phyloP scores from a whole-genome alignment of 2,329 filamentous ascomycete species.

The Colletotrichum spinosum region DNA sequence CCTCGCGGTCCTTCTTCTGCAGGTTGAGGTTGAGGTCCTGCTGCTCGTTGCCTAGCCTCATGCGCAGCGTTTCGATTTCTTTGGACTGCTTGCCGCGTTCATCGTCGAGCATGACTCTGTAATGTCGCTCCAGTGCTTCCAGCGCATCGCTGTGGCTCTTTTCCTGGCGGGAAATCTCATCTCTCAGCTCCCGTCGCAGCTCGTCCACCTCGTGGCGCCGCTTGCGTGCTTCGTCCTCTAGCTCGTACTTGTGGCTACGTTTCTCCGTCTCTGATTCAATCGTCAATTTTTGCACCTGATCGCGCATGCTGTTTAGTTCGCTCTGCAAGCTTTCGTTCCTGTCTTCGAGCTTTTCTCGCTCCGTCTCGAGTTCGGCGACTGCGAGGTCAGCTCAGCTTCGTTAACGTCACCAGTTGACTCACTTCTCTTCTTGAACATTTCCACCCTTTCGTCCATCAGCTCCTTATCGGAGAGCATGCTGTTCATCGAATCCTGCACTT shows the following conservation, averaged over 20 bases:
- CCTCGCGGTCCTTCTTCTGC: conserved; percentile 65
- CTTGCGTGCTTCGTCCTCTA: conserved; percentile 65
- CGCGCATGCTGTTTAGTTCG: conserved; percentile 66
- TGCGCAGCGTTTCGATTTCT: conserved; percentile 75
- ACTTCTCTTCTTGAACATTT: conserved; percentile 81
- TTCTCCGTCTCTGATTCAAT: conserved; percentile 56
- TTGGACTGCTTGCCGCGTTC: conserved; percentile 67
- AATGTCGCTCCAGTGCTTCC: conserved; percentile 70
- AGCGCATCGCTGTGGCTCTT: conserved; percentile 76
- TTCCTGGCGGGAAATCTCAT: conserved; percentile 68
- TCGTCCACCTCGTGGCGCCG: conserved; percentile 69
- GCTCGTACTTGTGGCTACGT: conserved; percentile 59
- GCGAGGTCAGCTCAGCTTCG: conserved; percentile 34
- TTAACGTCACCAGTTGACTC: conserved; percentile 46
- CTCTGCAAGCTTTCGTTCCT: conserved; percentile 66
- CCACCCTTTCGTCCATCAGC: conserved; percentile 78
- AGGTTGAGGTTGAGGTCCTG: conserved; percentile 61
- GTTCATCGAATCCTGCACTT: conserved; percentile 79
- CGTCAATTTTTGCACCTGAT: conserved; percentile 53
- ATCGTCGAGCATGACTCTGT: conserved; percentile 74
- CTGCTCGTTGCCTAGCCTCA: conserved; percentile 62
- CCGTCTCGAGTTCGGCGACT: conserved; percentile 63
- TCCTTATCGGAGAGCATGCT: conserved; percentile 75
- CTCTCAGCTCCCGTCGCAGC: conserved; percentile 60
- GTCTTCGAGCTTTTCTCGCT: conserved; percentile 58